Evolutionary conservation across 1,139 yeast genomes (phyloP), one percentile per base, ranked within the genome.

Genomic region (Pichia cactophila): DNA sequence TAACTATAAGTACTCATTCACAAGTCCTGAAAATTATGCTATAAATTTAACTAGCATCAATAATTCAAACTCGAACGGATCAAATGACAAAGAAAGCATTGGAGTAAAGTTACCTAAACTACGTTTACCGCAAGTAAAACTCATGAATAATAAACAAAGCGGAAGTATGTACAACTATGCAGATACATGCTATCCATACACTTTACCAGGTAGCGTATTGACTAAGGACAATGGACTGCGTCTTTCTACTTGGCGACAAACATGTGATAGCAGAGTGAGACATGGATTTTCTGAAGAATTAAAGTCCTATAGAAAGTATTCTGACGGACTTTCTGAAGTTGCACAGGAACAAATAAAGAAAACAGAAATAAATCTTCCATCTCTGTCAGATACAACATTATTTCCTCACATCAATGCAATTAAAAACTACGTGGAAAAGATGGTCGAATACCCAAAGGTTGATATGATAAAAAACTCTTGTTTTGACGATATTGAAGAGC

Each of bases 121-220:
- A 37, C 43, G 46, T 28, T 49, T 47, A 33, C 61, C 61, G 3
- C 43, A 51, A 16, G 51, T 51, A 41, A 50, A 40, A 36, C 52
- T 55, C 26, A 26, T 46, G 17, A 36, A 41, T 29, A 2, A 29
- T 31, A 23, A 20, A 11, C 16, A 33, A 33, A 50, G 46, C n/a
- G 33, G 43, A 23, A 56, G 57, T 31, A 57, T 63, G 28, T 61
- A 59, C 43, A 53, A 47, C 28, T 65, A 57, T 53, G 66, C 71
- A 50, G 59, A 69, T 69, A 58, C 82, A 71, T 52, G 75, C 70
- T 63, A 73, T 70, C 56, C 69, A 63, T 51, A 67, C 67, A 46
- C 75, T 68, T n/a, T 69, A 67, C 56, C 55, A n/a, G 54, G 59
- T 16, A 54, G 61, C 12, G 54, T 63, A 5, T 48, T 54, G 7